phyloP scores from a whole-genome alignment of 257 asterid species.

The Solanum pinnatisectum region DNA sequence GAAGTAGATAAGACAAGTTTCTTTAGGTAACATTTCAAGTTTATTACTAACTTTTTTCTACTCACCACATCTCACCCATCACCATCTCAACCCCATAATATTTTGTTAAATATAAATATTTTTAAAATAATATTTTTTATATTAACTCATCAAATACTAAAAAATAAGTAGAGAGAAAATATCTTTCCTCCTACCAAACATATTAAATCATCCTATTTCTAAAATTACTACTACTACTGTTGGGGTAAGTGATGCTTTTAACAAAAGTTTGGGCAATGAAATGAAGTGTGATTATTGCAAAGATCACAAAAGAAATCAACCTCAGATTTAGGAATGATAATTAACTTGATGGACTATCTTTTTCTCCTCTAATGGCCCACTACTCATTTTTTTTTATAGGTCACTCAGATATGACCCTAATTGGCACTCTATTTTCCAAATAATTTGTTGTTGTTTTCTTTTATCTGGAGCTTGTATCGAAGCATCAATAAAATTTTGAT shows the following conservation, averaged over 20 bases:
- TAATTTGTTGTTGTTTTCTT: neutral
- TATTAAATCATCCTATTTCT: neutral
- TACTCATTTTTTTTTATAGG: neutral
- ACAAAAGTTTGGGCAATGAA: neutral
- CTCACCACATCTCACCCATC: too few species aligned
- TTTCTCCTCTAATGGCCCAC: neutral
- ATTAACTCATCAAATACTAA: too few species aligned
- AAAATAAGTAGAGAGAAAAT: too few species aligned
- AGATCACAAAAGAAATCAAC: neutral
- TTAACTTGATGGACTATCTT: neutral
- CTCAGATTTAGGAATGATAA: neutral
- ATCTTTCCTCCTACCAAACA: neutral
- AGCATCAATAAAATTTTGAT: too few species aligned
- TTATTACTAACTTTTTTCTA: too few species aligned
- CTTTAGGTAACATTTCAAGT: too few species aligned
- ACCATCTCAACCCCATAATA: too few species aligned
- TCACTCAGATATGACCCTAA: neutral
- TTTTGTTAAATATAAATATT: too few species aligned
- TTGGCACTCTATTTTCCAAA: neutral
- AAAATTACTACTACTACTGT: neutral
- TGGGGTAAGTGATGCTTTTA: neutral
- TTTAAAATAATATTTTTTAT: too few species aligned
- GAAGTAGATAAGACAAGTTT: too few species aligned
- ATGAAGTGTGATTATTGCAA: neutral
- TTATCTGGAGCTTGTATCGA: too few species aligned